These are phyloP conservation scores for Stephania cephalantha DNA, from an alignment of 164 flowering plant genomes.

Conservation along the genomic window DNA sequence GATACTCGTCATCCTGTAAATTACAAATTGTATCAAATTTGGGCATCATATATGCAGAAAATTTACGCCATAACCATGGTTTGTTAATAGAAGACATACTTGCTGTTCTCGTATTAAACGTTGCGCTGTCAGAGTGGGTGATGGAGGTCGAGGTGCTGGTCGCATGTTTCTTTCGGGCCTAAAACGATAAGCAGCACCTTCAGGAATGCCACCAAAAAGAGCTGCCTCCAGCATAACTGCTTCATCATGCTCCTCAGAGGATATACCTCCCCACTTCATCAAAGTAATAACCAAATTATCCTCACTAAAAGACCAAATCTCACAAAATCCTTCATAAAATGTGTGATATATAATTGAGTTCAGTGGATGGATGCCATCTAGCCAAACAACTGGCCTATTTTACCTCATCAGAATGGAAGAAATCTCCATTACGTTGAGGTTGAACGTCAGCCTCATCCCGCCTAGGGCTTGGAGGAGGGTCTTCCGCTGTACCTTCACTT, in stretches of 20 bases:
- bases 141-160: conserved; percentile 72
- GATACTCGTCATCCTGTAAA: conserved; percentile 87
- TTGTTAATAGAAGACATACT: conserved; percentile 30
- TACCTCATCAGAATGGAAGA: conserved; percentile 69
- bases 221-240: conserved; percentile 99
- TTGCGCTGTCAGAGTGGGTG: conserved; percentile 81
- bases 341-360: neutral
- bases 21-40: conserved; percentile 1
- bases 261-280: conserved; percentile 93
- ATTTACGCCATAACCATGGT: neutral
- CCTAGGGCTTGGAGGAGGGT: conserved; percentile 49
- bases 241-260: conserved; percentile 95
- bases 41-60: neutral
- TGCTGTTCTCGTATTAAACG: conserved; percentile 86
- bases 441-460: conserved; percentile 17
- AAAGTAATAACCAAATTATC: neutral
- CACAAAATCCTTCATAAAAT: too few species aligned
- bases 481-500: conserved; percentile 31
- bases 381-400: neutral
- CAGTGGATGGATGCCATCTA: neutral
- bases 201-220: conserved; percentile 90
- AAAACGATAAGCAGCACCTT: conserved; percentile 47
- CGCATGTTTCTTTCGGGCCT: conserved; percentile 15
- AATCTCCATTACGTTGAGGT: conserved; percentile 32
- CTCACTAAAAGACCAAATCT: too few species aligned